Percentiles rank a stretch among this genome's conserved stretches.
phyloP scores from a whole-genome alignment of 1,139 yeast species.

The Blastobotrys buckinghamii region DNA sequence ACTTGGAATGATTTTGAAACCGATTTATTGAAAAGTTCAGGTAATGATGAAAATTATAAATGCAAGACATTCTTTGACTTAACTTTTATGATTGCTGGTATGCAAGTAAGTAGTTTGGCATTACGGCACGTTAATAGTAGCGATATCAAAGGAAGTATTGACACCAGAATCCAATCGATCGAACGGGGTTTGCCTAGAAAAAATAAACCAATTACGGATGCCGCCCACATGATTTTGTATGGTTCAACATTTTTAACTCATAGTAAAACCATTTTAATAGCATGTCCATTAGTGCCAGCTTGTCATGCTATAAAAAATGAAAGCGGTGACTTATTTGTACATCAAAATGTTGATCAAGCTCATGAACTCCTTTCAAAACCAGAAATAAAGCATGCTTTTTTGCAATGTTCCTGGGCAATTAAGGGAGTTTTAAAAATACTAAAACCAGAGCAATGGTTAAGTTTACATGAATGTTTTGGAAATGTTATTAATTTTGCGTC shows the following conservation, averaged over 20 bases:
- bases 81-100: slow-evolving; percentile 5
- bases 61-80: slow-evolving; percentile 7
- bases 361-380: not conserved
- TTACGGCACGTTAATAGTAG: not conserved
- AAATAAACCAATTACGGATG: not conserved
- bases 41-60: not conserved
- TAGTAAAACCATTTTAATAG: not conserved
- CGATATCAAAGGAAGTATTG: not conserved
- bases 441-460: slow-evolving; percentile 4
- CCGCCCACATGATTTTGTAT: slow-evolving; percentile 3
- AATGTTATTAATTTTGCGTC: slow-evolving; percentile 4
- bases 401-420: slow-evolving; percentile 4
- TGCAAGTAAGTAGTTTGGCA: slow-evolving; percentile 4
- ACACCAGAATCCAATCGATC: not conserved
- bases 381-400: slow-evolving; percentile 1
- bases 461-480: slow-evolving; percentile 6
- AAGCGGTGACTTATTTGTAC: not conserved
- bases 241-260: not conserved
- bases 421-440: slow-evolving; percentile 1
- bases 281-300: not conserved
- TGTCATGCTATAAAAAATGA: not conserved
- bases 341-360: not conserved
- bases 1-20: slow-evolving; percentile 21
- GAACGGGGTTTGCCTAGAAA: slow-evolving; percentile 1
- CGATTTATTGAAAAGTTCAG: slow-evolving; percentile 9